Evolutionary conservation across 805 yeast species (phyloP).

Genomic region (Starmera dryadoides): DNA sequence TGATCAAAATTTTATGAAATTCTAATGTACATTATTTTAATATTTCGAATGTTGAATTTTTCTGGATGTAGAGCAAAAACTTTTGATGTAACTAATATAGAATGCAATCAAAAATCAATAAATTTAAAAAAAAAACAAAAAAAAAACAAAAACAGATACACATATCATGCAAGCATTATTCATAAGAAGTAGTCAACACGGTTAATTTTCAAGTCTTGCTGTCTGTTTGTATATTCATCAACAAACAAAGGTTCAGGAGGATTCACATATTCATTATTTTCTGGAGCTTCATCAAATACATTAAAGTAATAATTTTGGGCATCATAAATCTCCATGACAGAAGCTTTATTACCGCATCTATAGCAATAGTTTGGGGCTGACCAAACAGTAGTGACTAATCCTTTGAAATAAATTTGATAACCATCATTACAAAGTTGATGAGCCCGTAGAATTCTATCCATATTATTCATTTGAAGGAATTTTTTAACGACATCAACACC

Average conservation of each 20-base stretch:
- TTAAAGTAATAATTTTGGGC: conserved; percentile 70
- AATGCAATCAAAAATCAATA: too few relatives aligned
- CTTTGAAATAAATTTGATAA: conserved; percentile 84
- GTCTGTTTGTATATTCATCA: conserved; percentile 2
- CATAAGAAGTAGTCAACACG: conserved; percentile 48
- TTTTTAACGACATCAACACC: conserved; percentile 87
- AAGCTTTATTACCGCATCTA: conserved; percentile 93
- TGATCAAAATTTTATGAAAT: conserved; percentile 17
- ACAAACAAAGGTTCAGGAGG: conserved; percentile 20
- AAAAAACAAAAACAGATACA: too few relatives aligned
- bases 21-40: neutral
- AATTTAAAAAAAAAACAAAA: neutral
- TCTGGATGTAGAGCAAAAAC: too few relatives aligned
- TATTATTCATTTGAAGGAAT: conserved; percentile 68
- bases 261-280: conserved; percentile 46
- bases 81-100: too few relatives aligned
- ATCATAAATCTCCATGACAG: conserved; percentile 82
- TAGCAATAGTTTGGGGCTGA: conserved; percentile 97
- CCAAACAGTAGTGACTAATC: conserved; percentile 94
- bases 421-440: conserved; percentile 98
- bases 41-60: too few relatives aligned
- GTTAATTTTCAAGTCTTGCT: conserved; percentile 19
- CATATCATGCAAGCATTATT: conserved; percentile 1
- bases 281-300: conserved; percentile 96
- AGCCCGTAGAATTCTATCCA: conserved; percentile 82